Percentiles rank a stretch among this genome's conserved stretches.
These are phyloP conservation scores for Ogataea pilisensis DNA, from an alignment of 805 yeast species.

Conservation along the genomic window DNA sequence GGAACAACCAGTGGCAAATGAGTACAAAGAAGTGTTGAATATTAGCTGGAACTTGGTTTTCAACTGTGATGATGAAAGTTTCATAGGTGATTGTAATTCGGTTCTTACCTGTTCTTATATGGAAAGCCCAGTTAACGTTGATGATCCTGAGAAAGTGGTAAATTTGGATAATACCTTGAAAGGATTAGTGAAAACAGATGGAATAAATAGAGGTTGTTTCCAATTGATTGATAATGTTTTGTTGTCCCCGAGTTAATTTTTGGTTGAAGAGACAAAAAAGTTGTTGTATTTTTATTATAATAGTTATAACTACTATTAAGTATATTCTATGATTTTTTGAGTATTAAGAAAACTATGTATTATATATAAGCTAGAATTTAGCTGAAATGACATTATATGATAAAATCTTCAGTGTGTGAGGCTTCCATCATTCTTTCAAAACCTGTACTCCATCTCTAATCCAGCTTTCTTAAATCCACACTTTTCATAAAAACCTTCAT, in stretches of 20 bases:
- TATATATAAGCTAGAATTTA: no score
- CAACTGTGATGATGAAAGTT: conserved; percentile 4
- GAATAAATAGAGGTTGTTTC: conserved; percentile 10
- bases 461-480: conserved; percentile 74
- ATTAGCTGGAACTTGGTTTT: conserved; percentile 15
- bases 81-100: conserved; percentile 19
- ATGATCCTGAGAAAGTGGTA: background rate
- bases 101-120: conserved; percentile 6
- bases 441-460: conserved; percentile 60
- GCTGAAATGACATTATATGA: no score
- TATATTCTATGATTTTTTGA: no score
- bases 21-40: background rate
- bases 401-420: no score
- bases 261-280: background rate
- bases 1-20: no score
- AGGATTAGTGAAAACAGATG: conserved; percentile 17
- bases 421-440: conserved; percentile 14
- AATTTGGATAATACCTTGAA: conserved; percentile 15
- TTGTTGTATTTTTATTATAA: background rate
- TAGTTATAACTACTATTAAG: no score
- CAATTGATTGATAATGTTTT: conserved; percentile 14
- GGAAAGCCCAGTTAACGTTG: background rate
- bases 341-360: no score
- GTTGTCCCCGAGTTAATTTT: background rate
- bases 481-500: conserved; percentile 81